Base-by-base conservation (phyloP, 2,329 filamentous ascomycete genomes). In the Didymella segeticola region DNA sequence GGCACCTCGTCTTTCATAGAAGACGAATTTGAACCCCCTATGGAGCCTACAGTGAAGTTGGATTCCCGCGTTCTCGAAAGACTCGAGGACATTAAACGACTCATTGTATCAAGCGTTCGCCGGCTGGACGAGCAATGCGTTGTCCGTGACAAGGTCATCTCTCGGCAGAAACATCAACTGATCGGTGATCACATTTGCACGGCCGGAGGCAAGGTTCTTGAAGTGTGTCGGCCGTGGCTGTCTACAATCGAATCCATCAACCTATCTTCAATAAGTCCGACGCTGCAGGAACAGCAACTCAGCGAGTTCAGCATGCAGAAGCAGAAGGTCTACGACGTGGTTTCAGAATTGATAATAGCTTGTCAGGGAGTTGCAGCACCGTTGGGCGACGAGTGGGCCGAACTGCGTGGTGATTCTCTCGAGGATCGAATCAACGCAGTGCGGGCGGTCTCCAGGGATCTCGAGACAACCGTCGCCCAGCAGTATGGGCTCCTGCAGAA, bases 321-420 rank as follows among this genome's bases (percentile, higher is more conserved):
- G 76, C 95, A 99, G 74, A 90, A 89, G 64, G 81, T 96, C 15
- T 98, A 98, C 75, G 95, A 98, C 74, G 89, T 92, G 54, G 89
- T 96, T 49, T 93, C 92, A 8, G 95, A 98, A 71, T 83, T 99
- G 23, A 78, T 98, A 4, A 78, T 96, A 43, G 87, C 89, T 53
- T 97, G 93, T 68, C 95, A 99, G 75, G 87, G 90, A 20, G 89
- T 98, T n/a, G 90, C 92, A 5, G 91, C 91, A 8, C 95, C 95
- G 5, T 77, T 99, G 36, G 90, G 89, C 8, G 95, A 99, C 71
- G 95, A 99, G 76, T 99, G 95, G 95, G 86, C 93, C 4, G 92
- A 96, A 71, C 82, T 93, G n/a, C 87, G 92, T 36, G 91, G 92
- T 1, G 91, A 96, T 71, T 90, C 93, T 7, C 80, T 99, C 25